phyloP scores from a whole-genome alignment of 495 filamentous ascomycete genomes.

The Aspergillus avenaceus region DNA sequence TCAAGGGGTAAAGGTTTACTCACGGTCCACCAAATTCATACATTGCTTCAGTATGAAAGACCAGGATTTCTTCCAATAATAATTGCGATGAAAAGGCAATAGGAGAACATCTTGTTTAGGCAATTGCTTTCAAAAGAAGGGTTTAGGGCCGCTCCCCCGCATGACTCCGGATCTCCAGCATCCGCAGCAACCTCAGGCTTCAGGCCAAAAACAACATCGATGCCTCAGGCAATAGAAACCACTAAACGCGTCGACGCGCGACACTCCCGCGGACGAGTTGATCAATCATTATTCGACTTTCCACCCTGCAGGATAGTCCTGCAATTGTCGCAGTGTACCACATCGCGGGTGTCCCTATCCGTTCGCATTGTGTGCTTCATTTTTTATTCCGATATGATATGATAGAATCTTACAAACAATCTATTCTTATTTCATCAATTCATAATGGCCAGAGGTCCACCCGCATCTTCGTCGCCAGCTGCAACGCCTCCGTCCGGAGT shows the following conservation, averaged over 20 bases:
- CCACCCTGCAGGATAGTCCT: not conserved
- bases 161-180: not conserved
- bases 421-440: not conserved
- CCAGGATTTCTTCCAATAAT: not conserved
- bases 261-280: conserved; percentile 6
- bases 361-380: conserved; percentile 8
- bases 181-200: not conserved
- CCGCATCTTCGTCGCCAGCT: conserved; percentile 34
- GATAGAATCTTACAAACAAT: not conserved
- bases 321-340: too few species aligned
- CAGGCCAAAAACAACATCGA: not conserved
- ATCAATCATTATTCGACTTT: conserved; percentile 14
- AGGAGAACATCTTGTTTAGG: too few species aligned
- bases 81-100: too few species aligned
- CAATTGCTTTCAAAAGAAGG: too few species aligned
- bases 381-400: not conserved
- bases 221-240: conserved; percentile 12
- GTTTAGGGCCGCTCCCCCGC: not conserved
- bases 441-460: conserved; percentile 34
- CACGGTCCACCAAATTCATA: conserved; percentile 7
- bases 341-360: conserved; percentile 12
- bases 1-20: not conserved
- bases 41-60: not conserved
- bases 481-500: conserved; percentile 35
- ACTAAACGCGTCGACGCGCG: conserved; percentile 45